Evolutionary conservation across 768 basidiomycete species (phyloP).

Genomic region (Mycena amicta): DNA sequence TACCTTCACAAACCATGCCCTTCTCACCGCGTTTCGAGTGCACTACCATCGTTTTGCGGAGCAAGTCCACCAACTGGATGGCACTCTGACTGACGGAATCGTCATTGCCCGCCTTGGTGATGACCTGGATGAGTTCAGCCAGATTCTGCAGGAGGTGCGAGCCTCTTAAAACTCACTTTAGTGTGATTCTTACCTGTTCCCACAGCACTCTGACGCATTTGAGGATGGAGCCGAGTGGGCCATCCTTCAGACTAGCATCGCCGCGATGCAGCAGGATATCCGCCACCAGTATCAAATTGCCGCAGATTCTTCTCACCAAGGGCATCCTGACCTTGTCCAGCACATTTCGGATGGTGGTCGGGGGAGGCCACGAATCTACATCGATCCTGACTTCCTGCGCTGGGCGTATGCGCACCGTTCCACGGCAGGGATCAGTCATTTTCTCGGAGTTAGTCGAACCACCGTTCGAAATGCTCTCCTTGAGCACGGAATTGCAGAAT

Average conservation of each 20-base stretch:
- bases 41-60: background rate
- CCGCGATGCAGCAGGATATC: background rate
- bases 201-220: slow-evolving; percentile 15
- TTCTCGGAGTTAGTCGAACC: slow-evolving; percentile 15
- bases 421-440: slow-evolving; percentile 8
- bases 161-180: background rate
- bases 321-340: background rate
- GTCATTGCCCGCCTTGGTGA: slow-evolving; percentile 1
- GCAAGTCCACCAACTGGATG: background rate
- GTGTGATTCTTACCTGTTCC: background rate
- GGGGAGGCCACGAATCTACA: slow-evolving; percentile 29
- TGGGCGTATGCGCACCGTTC: slow-evolving; percentile 23
- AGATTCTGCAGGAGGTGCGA: background rate
- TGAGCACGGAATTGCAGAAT: slow-evolving; percentile 23
- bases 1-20: background rate
- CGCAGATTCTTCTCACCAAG: background rate
- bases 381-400: slow-evolving; percentile 26
- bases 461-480: slow-evolving; percentile 23
- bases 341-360: slow-evolving; percentile 7
- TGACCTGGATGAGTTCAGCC: background rate
- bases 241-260: background rate
- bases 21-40: background rate
- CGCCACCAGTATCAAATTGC: background rate
- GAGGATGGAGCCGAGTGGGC: slow-evolving; percentile 5
- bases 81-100: background rate